Base-by-base conservation (phyloP, 2,329 filamentous ascomycete genomes). In the Phialophora macrospora region DNA sequence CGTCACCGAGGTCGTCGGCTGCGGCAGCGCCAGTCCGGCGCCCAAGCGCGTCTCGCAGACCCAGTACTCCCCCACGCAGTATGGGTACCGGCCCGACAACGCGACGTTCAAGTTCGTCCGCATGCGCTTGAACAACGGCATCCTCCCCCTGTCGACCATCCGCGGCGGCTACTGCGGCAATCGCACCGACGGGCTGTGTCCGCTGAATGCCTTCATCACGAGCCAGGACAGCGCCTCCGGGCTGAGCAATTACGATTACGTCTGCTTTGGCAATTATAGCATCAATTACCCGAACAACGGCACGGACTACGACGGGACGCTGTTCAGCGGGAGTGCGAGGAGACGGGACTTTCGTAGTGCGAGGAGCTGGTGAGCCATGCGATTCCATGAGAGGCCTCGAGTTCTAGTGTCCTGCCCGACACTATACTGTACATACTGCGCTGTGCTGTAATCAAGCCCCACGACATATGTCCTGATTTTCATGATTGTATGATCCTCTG, bases 1-100 rank as follows among this genome's bases (percentile, higher is more conserved):
- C 32, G 77, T 85, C 52, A 85, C 84, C 1, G 85, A 87, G 74
- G 79, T 85, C 30, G 83, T 86, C 68, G 83, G 82, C 38, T 87
- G 84, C 70, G 74, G 77, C 2, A 62, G 67, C 0, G 56, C 77
- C 0, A 64, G 80, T 55, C 82, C 85, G 0, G 70, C 70, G 4
- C 73, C 79, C 0, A 78, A 80, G 8, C 51, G 11, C 2, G 28
- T 44, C 1, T 49, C 54, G 46, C 74, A 77, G 26, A 78, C 78
- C 0, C 71, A 76, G 17, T 84, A 84, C 73, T 77, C 76, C 48
- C 76, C 78, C 0, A 72, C 68, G 0, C 79, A 82, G 62, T 82
- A 83, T 65, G 81, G 81, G 51, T 84, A 83, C 72, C 71, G 78
- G 26, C 68, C 82, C 9, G 68, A 71, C 24, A 77, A 77, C 48